Evolutionary conservation across 805 yeast species (phyloP).

Genomic region (Starmerella cellae): DNA sequence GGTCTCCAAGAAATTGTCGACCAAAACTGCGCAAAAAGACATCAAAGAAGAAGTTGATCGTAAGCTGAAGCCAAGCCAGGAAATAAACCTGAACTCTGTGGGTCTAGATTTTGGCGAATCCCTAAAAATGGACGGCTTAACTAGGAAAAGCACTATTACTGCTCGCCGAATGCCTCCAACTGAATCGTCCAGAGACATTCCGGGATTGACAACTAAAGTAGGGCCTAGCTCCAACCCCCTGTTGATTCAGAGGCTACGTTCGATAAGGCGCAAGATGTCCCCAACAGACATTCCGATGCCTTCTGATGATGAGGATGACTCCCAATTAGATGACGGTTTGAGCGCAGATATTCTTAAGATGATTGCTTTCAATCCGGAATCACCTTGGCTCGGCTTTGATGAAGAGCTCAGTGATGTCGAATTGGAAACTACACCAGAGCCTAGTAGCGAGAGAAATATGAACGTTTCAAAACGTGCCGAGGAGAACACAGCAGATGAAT

Average conservation of each 20-base stretch:
- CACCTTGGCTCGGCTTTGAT: slow-evolving; percentile 16
- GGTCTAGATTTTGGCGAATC: slow-evolving; percentile 10
- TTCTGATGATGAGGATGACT: slow-evolving; percentile 11
- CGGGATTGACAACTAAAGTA: slow-evolving; percentile 2
- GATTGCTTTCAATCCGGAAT: slow-evolving; percentile 20
- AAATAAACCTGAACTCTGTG: neutral
- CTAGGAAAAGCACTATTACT: slow-evolving; percentile 17
- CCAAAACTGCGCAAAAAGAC: too few species aligned
- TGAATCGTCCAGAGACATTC: slow-evolving; percentile 2
- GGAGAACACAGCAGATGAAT: neutral
- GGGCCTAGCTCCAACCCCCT: slow-evolving; percentile 17
- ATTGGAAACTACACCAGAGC: neutral
- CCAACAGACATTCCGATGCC: slow-evolving; percentile 3
- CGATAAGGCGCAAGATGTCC: slow-evolving; percentile 16
- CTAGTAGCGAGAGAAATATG: neutral
- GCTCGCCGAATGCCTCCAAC: slow-evolving; percentile 10
- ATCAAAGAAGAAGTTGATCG: too few species aligned
- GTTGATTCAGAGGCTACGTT: slow-evolving; percentile 19
- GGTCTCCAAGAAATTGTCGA: too few species aligned
- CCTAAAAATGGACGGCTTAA: slow-evolving; percentile 6
- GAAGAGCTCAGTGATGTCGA: neutral
- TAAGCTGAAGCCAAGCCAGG: too few species aligned
- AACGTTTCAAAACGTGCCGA: too few species aligned
- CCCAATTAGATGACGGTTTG: slow-evolving; percentile 14
- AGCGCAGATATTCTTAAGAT: slow-evolving; percentile 19